Percentiles rank a stretch among this genome's conserved stretches.
Evolutionary conservation across 2,329 filamentous ascomycete species (phyloP).

Genomic region (Epichloe glyceriae): DNA sequence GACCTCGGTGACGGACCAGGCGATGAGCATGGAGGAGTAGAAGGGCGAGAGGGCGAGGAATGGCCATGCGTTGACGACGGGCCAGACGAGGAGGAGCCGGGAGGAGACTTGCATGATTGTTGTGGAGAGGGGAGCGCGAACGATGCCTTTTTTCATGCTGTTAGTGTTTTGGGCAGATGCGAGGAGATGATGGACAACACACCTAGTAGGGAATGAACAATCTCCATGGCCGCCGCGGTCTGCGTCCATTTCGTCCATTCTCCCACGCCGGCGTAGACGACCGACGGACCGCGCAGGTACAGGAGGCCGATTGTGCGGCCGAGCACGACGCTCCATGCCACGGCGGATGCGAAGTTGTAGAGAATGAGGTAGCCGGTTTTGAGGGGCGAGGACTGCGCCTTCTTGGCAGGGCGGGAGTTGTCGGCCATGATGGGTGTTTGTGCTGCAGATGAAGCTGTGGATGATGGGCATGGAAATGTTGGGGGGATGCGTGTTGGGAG

Average conservation of each 20-base stretch:
- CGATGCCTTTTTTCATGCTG: slow-evolving; percentile 46
- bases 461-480: background rate
- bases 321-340: slow-evolving; percentile 69
- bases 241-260: slow-evolving; percentile 68
- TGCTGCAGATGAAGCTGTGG: background rate
- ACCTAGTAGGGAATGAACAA: slow-evolving; percentile 71
- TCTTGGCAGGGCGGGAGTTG: background rate
- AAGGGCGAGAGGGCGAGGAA: slow-evolving; percentile 44
- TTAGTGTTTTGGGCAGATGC: background rate
- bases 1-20: slow-evolving; percentile 86
- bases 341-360: slow-evolving; percentile 71
- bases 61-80: slow-evolving; percentile 63
- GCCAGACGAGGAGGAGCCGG: slow-evolving; percentile 82
- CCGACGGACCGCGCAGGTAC: slow-evolving; percentile 37
- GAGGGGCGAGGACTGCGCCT: slow-evolving; percentile 2
- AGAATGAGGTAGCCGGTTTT: slow-evolving; percentile 62
- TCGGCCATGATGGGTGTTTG: background rate
- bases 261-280: slow-evolving; percentile 50
- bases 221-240: slow-evolving; percentile 69
- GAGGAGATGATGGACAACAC: slow-evolving; percentile 14
- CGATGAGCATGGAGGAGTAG: slow-evolving; percentile 68
- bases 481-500: background rate
- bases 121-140: slow-evolving; percentile 73
- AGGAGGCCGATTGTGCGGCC: slow-evolving; percentile 49
- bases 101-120: slow-evolving; percentile 83